A percentile compares a stretch with the other conserved stretches of the same genome.
Evolutionary conservation across 192 early-diverging fungal species (phyloP).

Genomic region (Coemansia sp.): DNA sequence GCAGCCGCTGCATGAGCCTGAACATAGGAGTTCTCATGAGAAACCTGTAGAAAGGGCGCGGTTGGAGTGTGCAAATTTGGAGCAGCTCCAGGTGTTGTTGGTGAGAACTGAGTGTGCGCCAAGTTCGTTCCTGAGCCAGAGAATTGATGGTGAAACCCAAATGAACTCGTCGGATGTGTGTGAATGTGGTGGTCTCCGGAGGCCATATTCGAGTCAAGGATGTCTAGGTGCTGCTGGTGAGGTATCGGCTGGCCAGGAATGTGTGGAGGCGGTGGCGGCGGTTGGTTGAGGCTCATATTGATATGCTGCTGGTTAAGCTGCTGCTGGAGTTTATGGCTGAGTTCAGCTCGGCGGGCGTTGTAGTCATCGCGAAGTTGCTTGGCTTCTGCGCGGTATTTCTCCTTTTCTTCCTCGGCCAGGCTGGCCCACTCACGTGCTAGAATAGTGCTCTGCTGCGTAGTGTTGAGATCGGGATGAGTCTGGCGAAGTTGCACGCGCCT

Average conservation of each 20-base stretch:
- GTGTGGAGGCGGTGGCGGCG: constrained; percentile 6
- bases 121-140: constrained; percentile 11
- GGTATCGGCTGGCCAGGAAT: constrained; percentile 7
- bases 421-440: constrained; percentile 67
- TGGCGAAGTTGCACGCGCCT: constrained; percentile 64
- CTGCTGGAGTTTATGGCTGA: constrained; percentile 58
- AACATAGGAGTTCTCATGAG: constrained; percentile 6
- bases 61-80: constrained; percentile 6
- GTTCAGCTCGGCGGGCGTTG: constrained; percentile 53
- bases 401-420: constrained; percentile 57
- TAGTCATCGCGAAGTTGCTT: constrained; percentile 63
- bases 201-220: constrained; percentile 12
- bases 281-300: constrained; percentile 25
- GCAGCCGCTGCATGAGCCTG: neutral
- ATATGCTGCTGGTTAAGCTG: constrained; percentile 57
- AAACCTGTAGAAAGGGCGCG: constrained; percentile 1
- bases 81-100: neutral
- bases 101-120: constrained; percentile 20
- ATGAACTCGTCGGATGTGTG: constrained; percentile 5
- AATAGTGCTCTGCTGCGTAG: constrained; percentile 64
- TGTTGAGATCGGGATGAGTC: constrained; percentile 58
- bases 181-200: constrained; percentile 16
- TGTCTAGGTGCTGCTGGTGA: constrained; percentile 22
- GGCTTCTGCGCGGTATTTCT: constrained; percentile 57
- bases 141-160: constrained; percentile 34